Percentiles rank a stretch among this genome's conserved stretches.
Evolutionary conservation across 257 asterid genomes (phyloP).

Genomic region (Mitragyna speciosa): DNA sequence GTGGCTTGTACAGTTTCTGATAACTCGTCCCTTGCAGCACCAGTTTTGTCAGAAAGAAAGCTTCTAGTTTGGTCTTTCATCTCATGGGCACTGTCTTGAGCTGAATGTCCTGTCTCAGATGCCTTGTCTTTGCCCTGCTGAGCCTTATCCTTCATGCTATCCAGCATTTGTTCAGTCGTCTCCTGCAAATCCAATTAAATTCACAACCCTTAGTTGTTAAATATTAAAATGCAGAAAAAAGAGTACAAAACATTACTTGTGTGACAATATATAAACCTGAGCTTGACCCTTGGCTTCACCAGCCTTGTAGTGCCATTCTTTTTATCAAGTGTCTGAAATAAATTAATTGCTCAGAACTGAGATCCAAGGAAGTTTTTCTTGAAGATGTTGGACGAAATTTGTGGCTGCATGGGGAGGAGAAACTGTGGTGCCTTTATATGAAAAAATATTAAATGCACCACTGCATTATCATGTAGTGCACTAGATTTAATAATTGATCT

Average conservation of each 20-base stretch:
- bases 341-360: neutral
- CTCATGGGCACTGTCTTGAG: conserved; percentile 19
- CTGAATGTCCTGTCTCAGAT: conserved; percentile 24
- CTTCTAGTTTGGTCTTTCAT: conserved; percentile 25
- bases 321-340: too few relatives aligned
- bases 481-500: too few relatives aligned
- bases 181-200: conserved; percentile 32
- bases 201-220: neutral
- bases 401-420: neutral
- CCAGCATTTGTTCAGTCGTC: conserved; percentile 60
- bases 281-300: conserved; percentile 87
- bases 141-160: conserved; percentile 49
- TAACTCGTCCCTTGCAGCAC: conserved; percentile 28
- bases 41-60: conserved; percentile 31
- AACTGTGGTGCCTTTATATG: neutral
- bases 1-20: conserved; percentile 15
- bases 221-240: neutral
- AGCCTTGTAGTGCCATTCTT: conserved; percentile 61
- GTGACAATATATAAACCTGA: conserved; percentile 36
- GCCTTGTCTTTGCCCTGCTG: conserved; percentile 43
- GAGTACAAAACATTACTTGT: too few relatives aligned
- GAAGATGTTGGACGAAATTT: neutral
- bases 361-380: neutral
- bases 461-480: too few relatives aligned
- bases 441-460: too few relatives aligned